Conservation (phyloP, 2,329 filamentous ascomycete genomes). For the Madurella fahalii region DNA sequence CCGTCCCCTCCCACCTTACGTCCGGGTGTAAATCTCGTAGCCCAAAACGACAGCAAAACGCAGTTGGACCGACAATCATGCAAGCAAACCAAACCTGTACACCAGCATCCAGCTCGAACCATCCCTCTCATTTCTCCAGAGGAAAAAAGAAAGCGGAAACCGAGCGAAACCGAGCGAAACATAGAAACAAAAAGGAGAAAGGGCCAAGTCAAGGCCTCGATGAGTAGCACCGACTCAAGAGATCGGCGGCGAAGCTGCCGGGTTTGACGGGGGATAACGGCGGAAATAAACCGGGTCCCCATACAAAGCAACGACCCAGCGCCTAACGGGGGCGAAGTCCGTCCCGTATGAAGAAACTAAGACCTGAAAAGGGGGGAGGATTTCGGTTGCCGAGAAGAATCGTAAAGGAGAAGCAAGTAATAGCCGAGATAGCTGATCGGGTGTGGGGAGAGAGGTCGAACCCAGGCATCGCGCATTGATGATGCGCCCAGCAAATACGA, state of each 20-base stretch:
- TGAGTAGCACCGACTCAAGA: not conserved
- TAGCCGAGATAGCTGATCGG: not conserved
- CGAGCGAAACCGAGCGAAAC: not conserved
- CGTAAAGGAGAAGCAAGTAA: not conserved
- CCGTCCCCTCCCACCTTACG: too few relatives aligned
- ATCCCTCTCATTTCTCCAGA: constrained; percentile 2
- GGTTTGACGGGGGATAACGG: not conserved
- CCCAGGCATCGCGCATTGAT: not conserved
- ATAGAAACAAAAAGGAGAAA: not conserved
- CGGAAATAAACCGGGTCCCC: not conserved
- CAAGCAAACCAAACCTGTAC: constrained; percentile 20
- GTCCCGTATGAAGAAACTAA: not conserved
- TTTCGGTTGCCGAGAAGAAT: not conserved
- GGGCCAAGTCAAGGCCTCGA: not conserved
- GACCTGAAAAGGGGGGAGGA: not conserved
- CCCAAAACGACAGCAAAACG: not conserved
- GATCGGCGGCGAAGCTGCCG: not conserved
- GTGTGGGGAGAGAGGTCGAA: not conserved
- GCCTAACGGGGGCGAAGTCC: not conserved
- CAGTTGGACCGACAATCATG: constrained; percentile 17
- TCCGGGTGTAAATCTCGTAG: not conserved
- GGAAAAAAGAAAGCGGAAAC: not conserved
- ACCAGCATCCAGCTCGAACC: constrained; percentile 18
- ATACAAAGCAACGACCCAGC: not conserved
- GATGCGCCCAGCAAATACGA: not conserved